Evolutionary conservation across 2,329 filamentous ascomycete genomes (phyloP), one percentile per base, ranked within the genome.

Genomic region (Cyphellophora attinorum): DNA sequence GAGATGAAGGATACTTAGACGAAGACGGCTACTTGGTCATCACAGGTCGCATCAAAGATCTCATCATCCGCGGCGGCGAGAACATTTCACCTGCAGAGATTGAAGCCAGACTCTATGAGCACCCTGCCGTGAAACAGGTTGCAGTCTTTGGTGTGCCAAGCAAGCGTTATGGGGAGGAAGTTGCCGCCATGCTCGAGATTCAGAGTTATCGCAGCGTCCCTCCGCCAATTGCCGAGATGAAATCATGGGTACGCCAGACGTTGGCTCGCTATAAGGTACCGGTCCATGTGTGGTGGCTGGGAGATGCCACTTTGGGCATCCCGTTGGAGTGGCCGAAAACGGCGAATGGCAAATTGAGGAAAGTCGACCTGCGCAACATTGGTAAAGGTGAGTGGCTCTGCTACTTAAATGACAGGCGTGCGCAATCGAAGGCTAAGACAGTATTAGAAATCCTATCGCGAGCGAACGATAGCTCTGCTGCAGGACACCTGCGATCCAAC

Each of bases 1-100:
- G 86, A 3, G 86, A 94, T 51, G 76, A 94, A 16, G 83, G 84
- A 5, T 77, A 83, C 45, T 73, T 82, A 48, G 83, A 93, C 51
- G 63, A 71, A 29, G 69, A 81, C 32, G 83, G 81, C 13, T 83
- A 93, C 52, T 82, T 91, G 50, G 93, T 78, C 63, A 88, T 93
- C 53, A 93, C 86, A 1, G 88, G 94, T 53, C 79, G 86, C 6
- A 67, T 85, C 18, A 85, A 84, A 62, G 66, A 62, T 41, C 54
- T 64, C 21, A 68, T 67, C 52, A 75, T 96, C 53, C 74, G 85
- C 17, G 89, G 83, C 14, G 89, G 89, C 16, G 89, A 96, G 56
- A 96, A 96, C 55, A 94, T 95, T 37, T 84, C 93, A 55, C 89
- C 89, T 0, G 67, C 93, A 5, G 89, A 96, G 57, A 71, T 95